These are phyloP conservation scores for Ogataea kodamae DNA, from an alignment of 805 yeast genomes.

Conservation along the genomic window DNA sequence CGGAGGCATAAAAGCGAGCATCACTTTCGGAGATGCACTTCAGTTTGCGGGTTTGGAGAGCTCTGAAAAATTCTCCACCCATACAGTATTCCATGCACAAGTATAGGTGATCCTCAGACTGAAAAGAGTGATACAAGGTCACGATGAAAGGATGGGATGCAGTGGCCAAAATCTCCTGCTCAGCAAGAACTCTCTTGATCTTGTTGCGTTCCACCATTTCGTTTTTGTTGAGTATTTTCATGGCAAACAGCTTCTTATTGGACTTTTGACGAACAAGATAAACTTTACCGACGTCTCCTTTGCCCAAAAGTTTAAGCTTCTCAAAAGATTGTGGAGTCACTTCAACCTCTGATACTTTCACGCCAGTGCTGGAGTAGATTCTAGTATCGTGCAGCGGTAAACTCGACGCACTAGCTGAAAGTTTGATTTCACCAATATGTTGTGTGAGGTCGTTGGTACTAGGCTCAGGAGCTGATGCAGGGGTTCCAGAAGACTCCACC, in stretches of 20 bases:
- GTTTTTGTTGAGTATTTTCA: conserved; percentile 84
- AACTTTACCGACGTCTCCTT: conserved; percentile 98
- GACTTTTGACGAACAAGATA: conserved; percentile 82
- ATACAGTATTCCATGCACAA: conserved; percentile 98
- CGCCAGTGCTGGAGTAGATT: conserved; percentile 70
- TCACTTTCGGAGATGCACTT: conserved; percentile 84
- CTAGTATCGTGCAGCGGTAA: conserved; percentile 33
- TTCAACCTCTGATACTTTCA: conserved; percentile 68
- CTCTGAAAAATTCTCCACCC: conserved; percentile 98
- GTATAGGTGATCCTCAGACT: conserved; percentile 84
- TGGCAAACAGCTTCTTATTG: conserved; percentile 76
- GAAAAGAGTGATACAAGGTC: conserved; percentile 93
- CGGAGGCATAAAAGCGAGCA: conserved; percentile 93
- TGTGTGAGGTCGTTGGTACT: conserved; percentile 20
- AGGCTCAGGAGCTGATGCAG: conserved; percentile 12
- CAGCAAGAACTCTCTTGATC: conserved; percentile 91
- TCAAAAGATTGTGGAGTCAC: conserved; percentile 88
- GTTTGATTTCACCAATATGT: conserved; percentile 38
- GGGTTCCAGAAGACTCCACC: conserved; percentile 17
- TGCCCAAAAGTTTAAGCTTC: conserved; percentile 84
- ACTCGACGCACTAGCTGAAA: conserved; percentile 15
- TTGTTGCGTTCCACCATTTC: conserved; percentile 96
- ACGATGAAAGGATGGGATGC: conserved; percentile 97
- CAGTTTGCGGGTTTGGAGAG: conserved; percentile 83
- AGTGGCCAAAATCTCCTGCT: conserved; percentile 93